Evolutionary conservation across 495 filamentous ascomycete genomes (phyloP), one percentile per base, ranked within the genome.

Genomic region (Antarctomyces pellizariae): DNA sequence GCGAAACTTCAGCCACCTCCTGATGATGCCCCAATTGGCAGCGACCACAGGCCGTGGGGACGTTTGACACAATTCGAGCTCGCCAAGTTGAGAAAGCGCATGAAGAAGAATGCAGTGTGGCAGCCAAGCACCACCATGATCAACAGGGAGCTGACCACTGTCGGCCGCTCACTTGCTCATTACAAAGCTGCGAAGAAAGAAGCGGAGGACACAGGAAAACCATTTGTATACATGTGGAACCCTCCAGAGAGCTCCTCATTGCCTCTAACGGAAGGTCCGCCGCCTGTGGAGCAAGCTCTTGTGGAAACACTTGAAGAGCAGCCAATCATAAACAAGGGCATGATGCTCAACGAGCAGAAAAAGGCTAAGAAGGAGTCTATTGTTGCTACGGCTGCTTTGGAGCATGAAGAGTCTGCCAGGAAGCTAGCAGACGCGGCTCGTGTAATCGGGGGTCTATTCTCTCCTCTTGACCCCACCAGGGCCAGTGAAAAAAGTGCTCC

Each of bases 31-130:
- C 57, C 64, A 16, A 50, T 57, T 4, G 86, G 86, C 10, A 79
- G 75, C 39, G 53, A 65, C 31, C 67, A 84, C 39, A 54, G 74
- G 16, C 86, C 86, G 0, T 97, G 86, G 86, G 58, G 84, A 34
- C 73, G 79, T 28, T 59, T 97, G 20, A 93, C 82, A 0, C 65
- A 72, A 14, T 93, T 70, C 49, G 86, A 97, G 38, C 79, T 97
- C 52, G 83, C 79, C 2, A 71, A 69, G 26, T 56, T 97, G 8
- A 62, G 86, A 24, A 95, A 95, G 51, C 64, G 78, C 28, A 97
- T 97, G 86, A 97, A 97, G 55, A 97, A 97, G 62, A 97, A 97
- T 38, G 76, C 84, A 0, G 68, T 82, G 4, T 97, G 86, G 86
- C 71, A 71, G 19, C 86, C 86, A 0, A 90, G 78, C 38, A 78